Percentiles rank a stretch among this genome's conserved stretches.
phyloP scores from a whole-genome alignment of 2,329 filamentous ascomycete genomes.

The Pyrenochaeta sp. region DNA sequence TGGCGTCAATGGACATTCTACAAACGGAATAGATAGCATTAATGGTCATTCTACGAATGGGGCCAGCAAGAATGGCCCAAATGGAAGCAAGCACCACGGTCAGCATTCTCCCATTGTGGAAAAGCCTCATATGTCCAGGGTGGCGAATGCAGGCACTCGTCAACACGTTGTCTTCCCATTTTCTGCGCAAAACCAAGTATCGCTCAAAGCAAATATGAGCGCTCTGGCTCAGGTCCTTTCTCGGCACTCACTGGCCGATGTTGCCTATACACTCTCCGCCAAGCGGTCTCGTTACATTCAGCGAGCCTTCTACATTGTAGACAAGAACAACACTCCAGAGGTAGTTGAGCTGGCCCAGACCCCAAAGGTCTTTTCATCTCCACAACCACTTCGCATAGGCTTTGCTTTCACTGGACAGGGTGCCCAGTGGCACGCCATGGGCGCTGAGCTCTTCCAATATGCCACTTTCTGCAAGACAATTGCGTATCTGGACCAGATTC shows the following conservation, averaged over 20 bases:
- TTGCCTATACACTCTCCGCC: not conserved
- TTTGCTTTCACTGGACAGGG: conserved; percentile 41
- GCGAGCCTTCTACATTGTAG: not conserved
- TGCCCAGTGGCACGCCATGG: conserved; percentile 38
- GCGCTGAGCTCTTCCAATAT: conserved; percentile 11
- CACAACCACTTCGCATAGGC: not conserved
- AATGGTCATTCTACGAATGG: not conserved
- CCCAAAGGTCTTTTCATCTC: not conserved
- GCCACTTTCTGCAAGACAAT: too few species aligned
- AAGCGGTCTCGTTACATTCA: too few species aligned
- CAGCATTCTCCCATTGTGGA: not conserved
- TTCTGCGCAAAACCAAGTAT: not conserved
- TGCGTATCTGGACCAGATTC: too few species aligned
- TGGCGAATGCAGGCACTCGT: not conserved
- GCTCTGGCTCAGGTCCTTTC: not conserved
- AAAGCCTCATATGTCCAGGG: not conserved
- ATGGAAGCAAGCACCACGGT: not conserved
- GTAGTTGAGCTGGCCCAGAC: too few species aligned
- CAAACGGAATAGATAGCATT: not conserved
- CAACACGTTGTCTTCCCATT: too few species aligned
- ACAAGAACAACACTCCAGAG: not conserved
- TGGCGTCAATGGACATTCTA: not conserved
- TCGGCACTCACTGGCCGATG: not conserved
- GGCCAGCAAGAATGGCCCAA: not conserved
- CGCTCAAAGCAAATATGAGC: not conserved